Conservation (phyloP, 2,329 filamentous ascomycete genomes). For the Colletotrichum karsti region DNA sequence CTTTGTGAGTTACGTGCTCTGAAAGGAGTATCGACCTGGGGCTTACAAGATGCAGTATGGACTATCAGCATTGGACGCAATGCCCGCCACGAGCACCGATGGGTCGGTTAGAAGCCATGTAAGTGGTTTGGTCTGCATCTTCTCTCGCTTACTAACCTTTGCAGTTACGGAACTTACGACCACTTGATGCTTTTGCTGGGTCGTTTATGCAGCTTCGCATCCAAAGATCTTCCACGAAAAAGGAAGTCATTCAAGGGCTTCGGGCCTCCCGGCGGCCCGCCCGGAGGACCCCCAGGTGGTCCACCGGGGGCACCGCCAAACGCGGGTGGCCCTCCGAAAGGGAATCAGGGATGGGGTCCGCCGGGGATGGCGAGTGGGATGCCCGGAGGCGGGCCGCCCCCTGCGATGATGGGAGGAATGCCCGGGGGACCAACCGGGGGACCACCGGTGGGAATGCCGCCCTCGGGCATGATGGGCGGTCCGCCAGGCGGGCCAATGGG, state of each 20-base stretch:
- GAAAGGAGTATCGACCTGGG: not conserved
- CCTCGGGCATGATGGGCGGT: not conserved
- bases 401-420: conserved; percentile 11
- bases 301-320: conserved; percentile 40
- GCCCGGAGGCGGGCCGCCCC: conserved; percentile 2
- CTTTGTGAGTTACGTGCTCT: conserved; percentile 73
- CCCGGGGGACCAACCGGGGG: not conserved
- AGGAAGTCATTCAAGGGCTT: conserved; percentile 68
- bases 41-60: conserved; percentile 66
- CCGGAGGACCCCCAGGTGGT: conserved; percentile 37
- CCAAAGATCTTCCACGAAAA: conserved; percentile 82
- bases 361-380: conserved; percentile 12
- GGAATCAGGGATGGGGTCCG: conserved; percentile 10
- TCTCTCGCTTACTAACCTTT: conserved; percentile 33
- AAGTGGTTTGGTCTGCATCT: conserved; percentile 39
- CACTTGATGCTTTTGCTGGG: conserved; percentile 85
- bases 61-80: conserved; percentile 83
- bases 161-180: conserved; percentile 86
- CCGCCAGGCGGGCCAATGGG: not conserved
- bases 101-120: conserved; percentile 78
- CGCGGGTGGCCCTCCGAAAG: not conserved
- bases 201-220: conserved; percentile 80
- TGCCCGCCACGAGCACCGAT: conserved; percentile 86
- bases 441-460: not conserved
- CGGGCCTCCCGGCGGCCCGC: conserved; percentile 48